Evolutionary conservation across 176 grass and related monocot species (phyloP), one percentile per base, ranked within the genome.

Genomic region (Ampelocalamus luodianensis): DNA sequence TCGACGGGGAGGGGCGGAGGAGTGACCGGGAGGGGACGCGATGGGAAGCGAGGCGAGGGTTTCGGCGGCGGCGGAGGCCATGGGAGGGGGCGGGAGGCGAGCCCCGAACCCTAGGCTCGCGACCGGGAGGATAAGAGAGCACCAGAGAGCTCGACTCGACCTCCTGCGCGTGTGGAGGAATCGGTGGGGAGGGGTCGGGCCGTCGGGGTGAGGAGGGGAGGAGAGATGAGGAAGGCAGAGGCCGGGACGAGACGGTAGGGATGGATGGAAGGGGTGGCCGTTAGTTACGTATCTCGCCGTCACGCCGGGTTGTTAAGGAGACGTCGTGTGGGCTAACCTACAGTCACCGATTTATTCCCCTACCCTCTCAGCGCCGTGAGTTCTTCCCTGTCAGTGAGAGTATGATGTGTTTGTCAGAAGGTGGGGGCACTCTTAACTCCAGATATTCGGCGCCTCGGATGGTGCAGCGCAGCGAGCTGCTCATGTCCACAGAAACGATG

Each of bases 31-130:
- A 90, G 23, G 68, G 51, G 87, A 87, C 10, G 82, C 51, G 71
- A 82, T 63, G 69, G 76, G 87, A 18, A 74, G 72, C 79, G 85
- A 87, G n/a, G n/a, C 68, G 46, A 96, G 89, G 92, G 94, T 89
- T 87, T 96, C 91, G 54, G 73, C 77, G 24, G 89, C 86, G 51
- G 91, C 68, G 81, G 53, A 51, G 20, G 85, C 89, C 89, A 91
- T 91, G 26, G 9, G 10, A 67, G 24, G 11, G 26, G 51, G 9
- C 40, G 5, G 6, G 27, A 66, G 46, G 78, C 34, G 67, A 42
- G 18, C 6, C 44, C 72, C 68, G n/a, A 74, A 83, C 68, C 89
- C 89, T 83, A 68, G 63, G 13, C 39, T 45, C 10, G 45, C 10
- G 37, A 55, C 6, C 37, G 13, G 13, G 8, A 27, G 67, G 34